Evolutionary conservation across 805 yeast species (phyloP).

Genomic region (Candida peoriensis): DNA sequence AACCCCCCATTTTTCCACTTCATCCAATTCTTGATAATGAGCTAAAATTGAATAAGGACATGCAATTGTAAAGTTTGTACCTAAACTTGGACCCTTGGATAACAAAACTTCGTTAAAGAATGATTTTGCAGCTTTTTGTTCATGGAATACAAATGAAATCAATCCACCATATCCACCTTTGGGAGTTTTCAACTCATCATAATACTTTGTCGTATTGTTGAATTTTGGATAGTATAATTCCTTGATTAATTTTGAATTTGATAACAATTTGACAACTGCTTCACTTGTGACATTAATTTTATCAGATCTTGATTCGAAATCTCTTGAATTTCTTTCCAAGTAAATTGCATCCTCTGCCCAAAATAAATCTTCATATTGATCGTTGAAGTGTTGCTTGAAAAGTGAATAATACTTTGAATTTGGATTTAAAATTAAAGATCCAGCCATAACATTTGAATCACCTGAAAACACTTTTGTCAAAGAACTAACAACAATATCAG

Average conservation of each 20-base stretch:
- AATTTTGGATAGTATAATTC: constrained; percentile 69
- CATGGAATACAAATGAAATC: constrained; percentile 65
- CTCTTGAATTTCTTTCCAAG: constrained; percentile 89
- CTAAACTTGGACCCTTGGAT: constrained; percentile 88
- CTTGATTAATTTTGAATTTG: constrained; percentile 44
- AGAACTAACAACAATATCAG: constrained; percentile 85
- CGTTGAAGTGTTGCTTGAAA: constrained; percentile 46
- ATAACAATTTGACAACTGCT: constrained; percentile 49
- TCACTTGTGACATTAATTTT: constrained; percentile 51
- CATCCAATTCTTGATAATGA: constrained; percentile 77
- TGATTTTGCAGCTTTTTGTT: constrained; percentile 57
- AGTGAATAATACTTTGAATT: constrained; percentile 41
- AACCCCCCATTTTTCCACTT: constrained; percentile 76
- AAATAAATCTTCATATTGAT: constrained; percentile 63
- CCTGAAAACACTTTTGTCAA: constrained; percentile 92
- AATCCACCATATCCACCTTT: constrained; percentile 89
- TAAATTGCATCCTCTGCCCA: constrained; percentile 96
- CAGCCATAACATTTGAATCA: constrained; percentile 94
- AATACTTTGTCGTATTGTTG: constrained; percentile 48
- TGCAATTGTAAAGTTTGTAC: constrained; percentile 83
- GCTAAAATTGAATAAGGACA: constrained; percentile 89
- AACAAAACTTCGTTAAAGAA: constrained; percentile 67
- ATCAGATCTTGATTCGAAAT: constrained; percentile 60
- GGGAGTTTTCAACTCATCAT: constrained; percentile 62
- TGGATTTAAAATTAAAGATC: constrained; percentile 78